These are phyloP conservation scores for Peterozyma toletana DNA, from an alignment of 805 yeast species.

Conservation along the genomic window DNA sequence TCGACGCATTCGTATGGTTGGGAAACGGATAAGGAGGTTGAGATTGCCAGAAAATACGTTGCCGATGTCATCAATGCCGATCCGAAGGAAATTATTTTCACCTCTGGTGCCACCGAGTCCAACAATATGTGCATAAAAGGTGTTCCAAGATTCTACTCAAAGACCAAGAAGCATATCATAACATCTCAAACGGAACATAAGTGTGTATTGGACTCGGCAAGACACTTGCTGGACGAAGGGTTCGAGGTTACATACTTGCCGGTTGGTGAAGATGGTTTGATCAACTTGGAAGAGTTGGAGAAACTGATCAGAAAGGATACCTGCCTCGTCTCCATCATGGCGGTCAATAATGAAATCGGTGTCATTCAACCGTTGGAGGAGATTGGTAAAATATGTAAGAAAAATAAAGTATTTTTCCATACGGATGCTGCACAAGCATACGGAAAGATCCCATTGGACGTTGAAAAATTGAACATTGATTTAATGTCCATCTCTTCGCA, in stretches of 20 bases:
- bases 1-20: conserved; percentile 97
- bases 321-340: conserved; percentile 86
- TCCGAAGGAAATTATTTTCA: conserved; percentile 93
- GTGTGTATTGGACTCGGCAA: conserved; percentile 95
- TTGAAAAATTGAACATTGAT: conserved; percentile 89
- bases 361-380: conserved; percentile 94
- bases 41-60: conserved; percentile 72
- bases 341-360: conserved; percentile 97
- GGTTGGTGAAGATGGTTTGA: conserved; percentile 73
- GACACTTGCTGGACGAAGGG: conserved; percentile 94
- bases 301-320: conserved; percentile 87
- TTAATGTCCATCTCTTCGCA: conserved; percentile 91
- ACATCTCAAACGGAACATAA: conserved; percentile 97
- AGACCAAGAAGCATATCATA: conserved; percentile 87
- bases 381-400: conserved; percentile 82
- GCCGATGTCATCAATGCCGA: conserved; percentile 88
- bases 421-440: conserved; percentile 97
- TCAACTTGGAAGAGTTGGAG: conserved; percentile 71
- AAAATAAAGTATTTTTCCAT: conserved; percentile 90
- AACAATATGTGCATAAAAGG: conserved; percentile 95
- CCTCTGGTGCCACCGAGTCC: conserved; percentile 97
- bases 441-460: conserved; percentile 91
- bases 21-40: conserved; percentile 95
- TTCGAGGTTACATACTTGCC: conserved; percentile 92
- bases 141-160: conserved; percentile 86